Conservation (phyloP, 306 rosid genomes). For the Fagus sylvatica region DNA sequence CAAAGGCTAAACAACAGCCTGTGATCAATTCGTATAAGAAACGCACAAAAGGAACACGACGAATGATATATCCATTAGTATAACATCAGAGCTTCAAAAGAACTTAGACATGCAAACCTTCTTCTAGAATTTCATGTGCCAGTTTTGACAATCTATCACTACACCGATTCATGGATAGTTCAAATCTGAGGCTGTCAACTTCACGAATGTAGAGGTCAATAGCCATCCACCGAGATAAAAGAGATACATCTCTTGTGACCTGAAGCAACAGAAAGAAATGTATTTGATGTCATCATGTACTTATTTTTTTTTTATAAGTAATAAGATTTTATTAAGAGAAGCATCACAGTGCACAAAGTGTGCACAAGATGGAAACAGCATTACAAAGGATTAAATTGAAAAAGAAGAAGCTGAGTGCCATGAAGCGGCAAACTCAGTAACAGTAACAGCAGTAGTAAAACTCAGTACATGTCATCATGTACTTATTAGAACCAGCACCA, state of each 20-base stretch:
- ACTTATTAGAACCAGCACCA: background rate
- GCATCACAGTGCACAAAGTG: too few relatives aligned
- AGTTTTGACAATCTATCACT: conserved; percentile 59
- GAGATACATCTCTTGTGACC: conserved; percentile 90
- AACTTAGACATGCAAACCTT: conserved; percentile 47
- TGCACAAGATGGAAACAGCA: too few relatives aligned
- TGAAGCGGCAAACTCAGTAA: too few relatives aligned
- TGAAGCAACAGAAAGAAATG: conserved; percentile 37
- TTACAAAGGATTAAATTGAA: too few relatives aligned
- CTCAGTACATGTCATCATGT: background rate
- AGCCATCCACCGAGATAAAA: conserved; percentile 93
- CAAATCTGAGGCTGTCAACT: conserved; percentile 84
- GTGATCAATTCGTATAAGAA: background rate
- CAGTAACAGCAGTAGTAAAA: too few relatives aligned
- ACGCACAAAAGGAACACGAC: background rate
- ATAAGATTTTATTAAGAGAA: too few relatives aligned
- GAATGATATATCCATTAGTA: conserved; percentile 21
- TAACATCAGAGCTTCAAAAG: conserved; percentile 10
- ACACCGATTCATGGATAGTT: conserved; percentile 88
- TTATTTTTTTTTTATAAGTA: too few relatives aligned
- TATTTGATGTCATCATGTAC: background rate
- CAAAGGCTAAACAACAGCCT: background rate
- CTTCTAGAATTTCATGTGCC: conserved; percentile 75
- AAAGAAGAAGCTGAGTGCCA: too few relatives aligned
- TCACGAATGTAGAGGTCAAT: conserved; percentile 85